Percentiles rank a stretch among this genome's conserved stretches.
These are phyloP conservation scores for Tubosaeta sp. DNA, from an alignment of 768 basidiomycete species.

Conservation along the genomic window DNA sequence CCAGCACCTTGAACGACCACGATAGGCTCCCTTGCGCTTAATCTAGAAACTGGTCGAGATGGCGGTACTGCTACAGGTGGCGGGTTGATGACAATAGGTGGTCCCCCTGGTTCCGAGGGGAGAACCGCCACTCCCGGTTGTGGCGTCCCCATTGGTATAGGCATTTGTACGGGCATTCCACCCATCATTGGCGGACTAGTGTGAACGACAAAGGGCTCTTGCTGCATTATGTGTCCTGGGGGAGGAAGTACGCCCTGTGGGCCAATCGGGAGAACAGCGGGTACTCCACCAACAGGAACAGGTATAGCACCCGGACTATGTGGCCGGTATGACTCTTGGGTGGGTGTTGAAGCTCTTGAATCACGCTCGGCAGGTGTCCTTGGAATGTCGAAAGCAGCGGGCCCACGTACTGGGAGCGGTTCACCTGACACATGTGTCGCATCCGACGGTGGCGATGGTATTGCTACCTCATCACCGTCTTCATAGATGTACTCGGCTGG, in stretches of 20 bases:
- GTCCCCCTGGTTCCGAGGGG: neutral
- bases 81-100: constrained; percentile 20
- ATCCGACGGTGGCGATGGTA: constrained; percentile 22
- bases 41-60: constrained; percentile 19
- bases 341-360: constrained; percentile 24
- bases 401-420: constrained; percentile 20
- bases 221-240: constrained; percentile 17
- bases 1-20: constrained; percentile 14
- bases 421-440: neutral
- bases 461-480: constrained; percentile 16
- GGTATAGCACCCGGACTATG: constrained; percentile 13
- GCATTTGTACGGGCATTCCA: constrained; percentile 1
- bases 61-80: constrained; percentile 8
- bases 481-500: constrained; percentile 2
- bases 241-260: constrained; percentile 15
- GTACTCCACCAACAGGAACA: constrained; percentile 10
- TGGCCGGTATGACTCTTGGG: constrained; percentile 20
- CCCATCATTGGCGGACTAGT: constrained; percentile 5
- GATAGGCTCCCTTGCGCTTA: constrained; percentile 9
- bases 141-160: neutral
- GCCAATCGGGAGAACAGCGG: constrained; percentile 17
- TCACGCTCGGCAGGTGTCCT: constrained; percentile 7
- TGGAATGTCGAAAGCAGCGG: constrained; percentile 10
- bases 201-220: constrained; percentile 3
- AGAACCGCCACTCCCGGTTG: constrained; percentile 4